These are phyloP conservation scores for Verbascum thapsus DNA, from an alignment of 257 asterid genomes.

Conservation along the genomic window DNA sequence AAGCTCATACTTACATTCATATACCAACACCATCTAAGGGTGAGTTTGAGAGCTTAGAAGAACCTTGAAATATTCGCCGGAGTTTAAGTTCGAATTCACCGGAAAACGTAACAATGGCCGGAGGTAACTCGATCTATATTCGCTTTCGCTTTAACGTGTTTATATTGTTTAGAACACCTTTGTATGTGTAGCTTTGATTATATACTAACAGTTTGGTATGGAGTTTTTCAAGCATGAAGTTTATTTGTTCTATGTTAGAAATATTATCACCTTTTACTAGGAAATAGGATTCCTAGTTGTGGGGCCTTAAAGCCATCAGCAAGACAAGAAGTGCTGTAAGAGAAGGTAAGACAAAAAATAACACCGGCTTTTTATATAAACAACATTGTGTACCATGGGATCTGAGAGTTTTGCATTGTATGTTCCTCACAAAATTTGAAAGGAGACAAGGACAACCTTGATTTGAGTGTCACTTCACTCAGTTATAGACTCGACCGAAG, in stretches of 20 bases:
- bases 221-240: not conserved
- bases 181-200: too few relatives aligned
- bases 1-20: too few relatives aligned
- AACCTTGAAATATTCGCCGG: too few relatives aligned
- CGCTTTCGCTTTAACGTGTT: too few relatives aligned
- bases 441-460: not conserved
- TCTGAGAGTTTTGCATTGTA: slow-evolving; percentile 1
- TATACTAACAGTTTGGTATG: not conserved
- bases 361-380: too few relatives aligned
- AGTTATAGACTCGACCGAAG: not conserved
- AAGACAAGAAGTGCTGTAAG: not conserved
- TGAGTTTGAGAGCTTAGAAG: too few relatives aligned
- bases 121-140: too few relatives aligned
- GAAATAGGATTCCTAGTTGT: slow-evolving; percentile 1
- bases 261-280: slow-evolving; percentile 20
- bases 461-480: not conserved
- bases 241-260: slow-evolving; percentile 9
- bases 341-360: slow-evolving; percentile 4
- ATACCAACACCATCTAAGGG: too few relatives aligned
- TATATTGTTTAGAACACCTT: too few relatives aligned
- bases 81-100: too few relatives aligned
- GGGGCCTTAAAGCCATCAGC: slow-evolving; percentile 6
- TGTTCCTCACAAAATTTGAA: not conserved
- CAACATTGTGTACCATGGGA: too few relatives aligned
- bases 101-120: too few relatives aligned